Conservation (phyloP, 2,329 filamentous ascomycete genomes). For the Aspergillus novoparasiticus region DNA sequence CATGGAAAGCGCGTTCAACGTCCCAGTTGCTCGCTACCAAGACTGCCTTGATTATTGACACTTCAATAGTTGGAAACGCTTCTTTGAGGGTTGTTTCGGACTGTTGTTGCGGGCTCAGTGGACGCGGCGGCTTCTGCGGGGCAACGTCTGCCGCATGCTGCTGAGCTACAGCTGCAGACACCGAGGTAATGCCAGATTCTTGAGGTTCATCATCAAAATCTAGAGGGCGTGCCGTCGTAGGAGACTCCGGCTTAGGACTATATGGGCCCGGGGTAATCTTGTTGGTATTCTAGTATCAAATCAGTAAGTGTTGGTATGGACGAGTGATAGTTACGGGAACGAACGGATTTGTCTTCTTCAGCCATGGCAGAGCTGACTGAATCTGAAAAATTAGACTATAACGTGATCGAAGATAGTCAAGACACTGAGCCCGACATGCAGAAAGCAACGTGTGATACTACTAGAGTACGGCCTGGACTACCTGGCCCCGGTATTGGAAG, state of each 20-base stretch:
- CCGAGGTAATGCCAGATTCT: slow-evolving; percentile 39
- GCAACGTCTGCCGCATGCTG: slow-evolving; percentile 41
- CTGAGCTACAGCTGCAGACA: slow-evolving; percentile 27
- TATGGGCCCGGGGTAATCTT: slow-evolving; percentile 36
- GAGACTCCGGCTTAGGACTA: slow-evolving; percentile 51
- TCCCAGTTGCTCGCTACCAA: slow-evolving; percentile 81
- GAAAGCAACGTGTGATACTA: slow-evolving; percentile 18
- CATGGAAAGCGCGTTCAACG: slow-evolving; percentile 94
- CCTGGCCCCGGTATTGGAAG: slow-evolving; percentile 10
- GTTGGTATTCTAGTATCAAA: slow-evolving; percentile 35
- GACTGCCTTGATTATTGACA: slow-evolving; percentile 80
- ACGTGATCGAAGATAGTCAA: neutral
- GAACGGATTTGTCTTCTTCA: slow-evolving; percentile 41
- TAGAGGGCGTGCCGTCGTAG: slow-evolving; percentile 58
- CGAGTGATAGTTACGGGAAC: slow-evolving; percentile 18
- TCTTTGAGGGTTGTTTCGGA: slow-evolving; percentile 87
- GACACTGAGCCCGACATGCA: slow-evolving; percentile 23
- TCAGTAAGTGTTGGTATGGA: slow-evolving; percentile 16
- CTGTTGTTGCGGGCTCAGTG: slow-evolving; percentile 78
- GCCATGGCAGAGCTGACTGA: slow-evolving; percentile 28
- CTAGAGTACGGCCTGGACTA: neutral
- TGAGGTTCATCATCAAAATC: slow-evolving; percentile 62
- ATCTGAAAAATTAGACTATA: neutral
- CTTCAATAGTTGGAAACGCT: slow-evolving; percentile 85
- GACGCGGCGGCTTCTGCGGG: slow-evolving; percentile 83